phyloP scores from a whole-genome alignment of 768 basidiomycete genomes.

The Tremella yokohamensis region DNA sequence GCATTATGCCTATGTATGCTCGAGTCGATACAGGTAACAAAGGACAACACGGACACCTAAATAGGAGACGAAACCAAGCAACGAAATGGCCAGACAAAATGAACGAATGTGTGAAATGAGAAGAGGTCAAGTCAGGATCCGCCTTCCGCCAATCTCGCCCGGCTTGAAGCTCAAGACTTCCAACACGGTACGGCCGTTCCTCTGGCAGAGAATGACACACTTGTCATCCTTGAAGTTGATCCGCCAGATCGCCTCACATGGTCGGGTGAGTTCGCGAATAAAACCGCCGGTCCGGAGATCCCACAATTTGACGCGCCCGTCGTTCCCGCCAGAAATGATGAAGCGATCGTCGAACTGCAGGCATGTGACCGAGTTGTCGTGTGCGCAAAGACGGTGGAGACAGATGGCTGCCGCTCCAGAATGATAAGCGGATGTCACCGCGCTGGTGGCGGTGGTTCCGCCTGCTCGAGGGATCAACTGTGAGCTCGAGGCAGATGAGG shows the following conservation, averaged over 20 bases:
- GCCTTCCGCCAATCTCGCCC: conserved; percentile 27
- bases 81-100: too few species aligned
- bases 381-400: conserved; percentile 68
- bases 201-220: conserved; percentile 75
- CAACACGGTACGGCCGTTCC: conserved; percentile 75
- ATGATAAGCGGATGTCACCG: too few species aligned
- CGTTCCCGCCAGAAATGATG: conserved; percentile 72
- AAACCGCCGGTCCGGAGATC: conserved; percentile 59
- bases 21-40: too few species aligned
- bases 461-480: too few species aligned
- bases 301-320: conserved; percentile 64
- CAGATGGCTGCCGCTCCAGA: conserved; percentile 24
- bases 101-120: neutral
- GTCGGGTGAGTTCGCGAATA: conserved; percentile 72
- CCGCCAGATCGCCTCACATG: conserved; percentile 73
- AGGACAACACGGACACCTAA: too few species aligned
- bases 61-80: too few species aligned
- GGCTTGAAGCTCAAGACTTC: conserved; percentile 67
- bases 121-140: neutral
- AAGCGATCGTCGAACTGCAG: conserved; percentile 80
- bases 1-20: too few species aligned
- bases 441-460: conserved; percentile 36
- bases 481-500: too few species aligned
- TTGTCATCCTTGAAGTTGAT: conserved; percentile 69
- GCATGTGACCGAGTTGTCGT: conserved; percentile 78